Evolutionary conservation across 2,329 filamentous ascomycete genomes (phyloP).

Genomic region (Alternaria solani): DNA sequence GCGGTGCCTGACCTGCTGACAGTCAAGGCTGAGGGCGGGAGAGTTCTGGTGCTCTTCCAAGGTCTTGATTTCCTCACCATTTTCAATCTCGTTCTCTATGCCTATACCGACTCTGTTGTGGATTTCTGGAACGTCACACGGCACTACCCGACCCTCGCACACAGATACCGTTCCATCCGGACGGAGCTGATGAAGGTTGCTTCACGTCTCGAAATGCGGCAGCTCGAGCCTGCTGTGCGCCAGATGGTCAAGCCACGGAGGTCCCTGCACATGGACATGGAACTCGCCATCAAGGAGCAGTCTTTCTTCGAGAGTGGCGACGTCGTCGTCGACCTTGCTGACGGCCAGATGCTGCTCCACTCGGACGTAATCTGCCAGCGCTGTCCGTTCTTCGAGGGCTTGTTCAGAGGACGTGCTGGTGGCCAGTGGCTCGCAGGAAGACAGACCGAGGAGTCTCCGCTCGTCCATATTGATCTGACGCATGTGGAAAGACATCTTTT

Average conservation of each 20-base stretch:
- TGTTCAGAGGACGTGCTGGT: constrained; percentile 87
- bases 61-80: constrained; percentile 79
- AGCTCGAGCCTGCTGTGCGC: constrained; percentile 79
- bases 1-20: constrained; percentile 67
- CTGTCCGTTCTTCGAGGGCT: constrained; percentile 89
- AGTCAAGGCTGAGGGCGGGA: constrained; percentile 62
- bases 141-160: constrained; percentile 69
- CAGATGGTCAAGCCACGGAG: constrained; percentile 72
- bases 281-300: constrained; percentile 71
- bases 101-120: constrained; percentile 80
- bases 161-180: constrained; percentile 80
- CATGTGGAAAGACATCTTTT: constrained; percentile 81
- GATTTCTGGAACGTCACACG: constrained; percentile 86
- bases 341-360: constrained; percentile 74
- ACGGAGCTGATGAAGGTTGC: constrained; percentile 89
- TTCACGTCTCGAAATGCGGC: constrained; percentile 71
- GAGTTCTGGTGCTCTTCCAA: constrained; percentile 69
- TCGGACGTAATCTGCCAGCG: constrained; percentile 80
- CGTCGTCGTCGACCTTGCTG: constrained; percentile 78
- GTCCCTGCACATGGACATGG: constrained; percentile 74
- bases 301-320: constrained; percentile 82
- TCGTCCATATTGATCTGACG: constrained; percentile 78
- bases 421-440: constrained; percentile 84
- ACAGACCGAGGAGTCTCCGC: constrained; percentile 59
- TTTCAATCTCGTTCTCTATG: constrained; percentile 79